Evolutionary conservation across 2,329 filamentous ascomycete species (phyloP), one percentile per base, ranked within the genome.

Genomic region (Pseudogymnoascus sp.): DNA sequence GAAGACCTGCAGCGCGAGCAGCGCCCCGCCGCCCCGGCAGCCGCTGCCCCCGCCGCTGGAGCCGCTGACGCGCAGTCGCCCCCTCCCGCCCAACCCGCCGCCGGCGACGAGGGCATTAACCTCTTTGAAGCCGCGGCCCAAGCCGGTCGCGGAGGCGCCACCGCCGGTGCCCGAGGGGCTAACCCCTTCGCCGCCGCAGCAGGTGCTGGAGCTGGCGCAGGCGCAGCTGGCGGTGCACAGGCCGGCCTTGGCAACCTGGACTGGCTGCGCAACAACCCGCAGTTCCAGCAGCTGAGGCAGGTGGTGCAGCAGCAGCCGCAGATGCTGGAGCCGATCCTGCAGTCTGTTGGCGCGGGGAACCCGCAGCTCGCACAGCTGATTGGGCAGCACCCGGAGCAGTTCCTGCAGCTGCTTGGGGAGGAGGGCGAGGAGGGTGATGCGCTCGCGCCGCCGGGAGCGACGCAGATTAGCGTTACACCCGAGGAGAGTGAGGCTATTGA

Each of bases 401-500:
- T 99, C 75, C 82, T 99, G 67, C 88, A 90, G 74, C 80, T 99
- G 61, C 81, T 99, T 63, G 90, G 92, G 59, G 95, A 99, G 77
- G 91, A 93, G 71, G 86, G 83, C 59, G 91, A 93, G 67, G 88
- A 92, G 60, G 93, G 96, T 71, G 89, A 87, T 16, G 87, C 89
- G 62, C 79, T 97, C 64, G 56, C 56, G 11, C 93, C 93, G 29
- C 92, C 93, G 14, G 95, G 93, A 66, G 89, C 91, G 8, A 91
- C 96, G 76, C 85, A 90, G 56, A 96, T 99, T 70, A 86, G 86
- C 61, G 93, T 99, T 37, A 97, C 95, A 0, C 91, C 96, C 74
- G 95, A 97, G 75, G 95, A 99, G 81, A 87, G 93, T 65, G 93
- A 96, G 75, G 95, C 95, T 24, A 99, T 99, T 70, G 95, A 99